Base-by-base conservation (phyloP, 768 basidiomycete species). In the Steccherinum ochraceum region DNA sequence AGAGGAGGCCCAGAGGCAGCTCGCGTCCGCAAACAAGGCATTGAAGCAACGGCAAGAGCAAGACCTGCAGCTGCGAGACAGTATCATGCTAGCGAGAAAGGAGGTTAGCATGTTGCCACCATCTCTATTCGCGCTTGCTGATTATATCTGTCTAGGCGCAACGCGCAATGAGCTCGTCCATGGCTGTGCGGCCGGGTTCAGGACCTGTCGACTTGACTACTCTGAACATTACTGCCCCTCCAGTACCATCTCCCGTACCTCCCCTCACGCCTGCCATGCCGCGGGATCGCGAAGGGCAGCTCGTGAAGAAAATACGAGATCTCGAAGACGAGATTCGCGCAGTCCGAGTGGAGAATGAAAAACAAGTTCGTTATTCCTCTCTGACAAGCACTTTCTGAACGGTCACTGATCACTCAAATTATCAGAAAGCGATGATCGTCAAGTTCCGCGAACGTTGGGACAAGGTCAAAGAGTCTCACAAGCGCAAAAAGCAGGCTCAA, bases 391-490 rank as follows among this genome's bases (percentile, higher is more conserved):
- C 59, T 50, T 30, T 35, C 18, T 35, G 18, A 12, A 12, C 40
- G 12, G 13, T 13, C 12, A 41, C 44, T 46, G 47, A 51, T 49
- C 54, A n/a, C n/a, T n/a, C n/a, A n/a, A n/a, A n/a, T n/a, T n/a
- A n/a, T n/a, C 67, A 92, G 90, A 88, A 85, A 81, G 72, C 80
- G 11, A 86, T 89, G 79, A 89, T 91, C 56, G 72, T 75, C 19
- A 85, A 86, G 59, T 92, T 88, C 67, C 80, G 86, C 23, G 90
- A 92, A 67, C 77, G 88, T 39, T 93, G 90, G 90, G 87, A 89
- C 63, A 91, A 89, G 65, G 71, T 93, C 51, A 93, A 93, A 64
- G 91, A 93, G 61, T 86, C 86, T 23, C 86, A 89, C 5, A 89
- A 84, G 66, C 81, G 86, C 53, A 91, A 92, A 70, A 88, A 90